Conservation (phyloP, 257 asterid genomes). For the Capsicum rhomboideum region DNA sequence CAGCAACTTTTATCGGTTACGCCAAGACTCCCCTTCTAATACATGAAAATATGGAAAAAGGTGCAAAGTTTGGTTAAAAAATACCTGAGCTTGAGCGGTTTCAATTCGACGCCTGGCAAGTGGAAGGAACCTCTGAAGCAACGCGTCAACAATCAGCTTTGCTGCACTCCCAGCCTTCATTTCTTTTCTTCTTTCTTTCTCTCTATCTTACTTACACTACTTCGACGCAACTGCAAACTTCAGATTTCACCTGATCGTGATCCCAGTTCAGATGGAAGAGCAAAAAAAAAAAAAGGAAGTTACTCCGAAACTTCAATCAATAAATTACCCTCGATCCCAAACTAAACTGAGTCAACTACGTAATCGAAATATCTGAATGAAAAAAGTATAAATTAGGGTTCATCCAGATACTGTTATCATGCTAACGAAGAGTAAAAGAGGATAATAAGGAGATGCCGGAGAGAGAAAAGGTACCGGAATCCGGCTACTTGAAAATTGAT, state of each 20-base stretch:
- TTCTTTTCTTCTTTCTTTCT: background rate
- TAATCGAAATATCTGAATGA: background rate
- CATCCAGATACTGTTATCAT: background rate
- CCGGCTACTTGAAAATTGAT: background rate
- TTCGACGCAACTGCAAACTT: conserved; percentile 17
- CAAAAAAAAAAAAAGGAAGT: background rate
- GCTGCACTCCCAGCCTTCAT: conserved; percentile 99
- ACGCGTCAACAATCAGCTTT: conserved; percentile 89
- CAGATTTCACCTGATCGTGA: conserved; percentile 23
- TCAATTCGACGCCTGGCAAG: conserved; percentile 97
- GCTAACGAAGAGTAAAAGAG: background rate
- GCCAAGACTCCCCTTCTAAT: no score
- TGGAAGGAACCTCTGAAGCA: conserved; percentile 97
- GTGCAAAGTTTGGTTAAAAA: background rate
- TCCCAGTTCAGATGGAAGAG: conserved; percentile 23
- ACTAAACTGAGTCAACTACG: background rate
- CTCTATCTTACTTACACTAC: conserved; percentile 1
- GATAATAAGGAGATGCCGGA: background rate
- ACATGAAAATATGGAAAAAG: no score
- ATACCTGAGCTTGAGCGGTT: conserved; percentile 98
- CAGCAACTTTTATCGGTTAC: no score
- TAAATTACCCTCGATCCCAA: background rate
- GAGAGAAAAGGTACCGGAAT: background rate
- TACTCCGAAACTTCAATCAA: background rate
- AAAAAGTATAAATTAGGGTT: background rate